Evolutionary conservation across 2,329 filamentous ascomycete genomes (phyloP), one percentile per base, ranked within the genome.

Genomic region (Aspergillus spinulosporus): DNA sequence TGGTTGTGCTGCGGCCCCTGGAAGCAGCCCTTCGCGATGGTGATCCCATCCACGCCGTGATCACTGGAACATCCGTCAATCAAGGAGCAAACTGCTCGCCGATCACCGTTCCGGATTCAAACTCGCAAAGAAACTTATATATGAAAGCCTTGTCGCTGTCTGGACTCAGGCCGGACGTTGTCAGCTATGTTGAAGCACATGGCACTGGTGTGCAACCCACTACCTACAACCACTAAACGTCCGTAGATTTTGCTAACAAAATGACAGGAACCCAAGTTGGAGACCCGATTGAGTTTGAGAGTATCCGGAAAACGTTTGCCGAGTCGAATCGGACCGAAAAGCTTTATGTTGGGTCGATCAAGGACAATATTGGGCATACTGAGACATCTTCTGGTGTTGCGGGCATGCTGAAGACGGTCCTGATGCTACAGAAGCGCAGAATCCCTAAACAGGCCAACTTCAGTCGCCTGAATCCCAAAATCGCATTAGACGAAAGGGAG

Each of bases 21-120:
- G 71, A 76, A 8, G 63, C 65, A 6, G 75, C 80, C 55, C 72
- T 67, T 80, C 61, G 73, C 81, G 8, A 81, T 34, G 75, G 76
- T 0, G 78, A 64, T 56, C 65, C 64, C 1, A 76, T 84, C 28
- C 54, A 77, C 1, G 79, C 72, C 2, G 69, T 76, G 2, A 75
- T 80, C 14, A 37, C 53, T 1, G 51, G 47, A 8, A 50, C 64
- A 1, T 62, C 59, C 0, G 49, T 70, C 1, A 69, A 73, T 21
- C 74, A 77, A 37, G 68, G 66, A 28, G 46, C 58, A 1, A 69
- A 71, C 28, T 58, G 45, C n/a, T 62, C 55, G 2, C 42, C 59
- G 0, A 59, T 66, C 2, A 50, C 56, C 32, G 62, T 66, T 6
- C 63, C 57, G 0, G 52, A 59, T 9, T 15, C 57, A 0, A 15